A percentile compares a stretch with the other conserved stretches of the same genome.
Conservation (phyloP, 371 early-diverging fungal species). For the Coemansia sp. region DNA sequence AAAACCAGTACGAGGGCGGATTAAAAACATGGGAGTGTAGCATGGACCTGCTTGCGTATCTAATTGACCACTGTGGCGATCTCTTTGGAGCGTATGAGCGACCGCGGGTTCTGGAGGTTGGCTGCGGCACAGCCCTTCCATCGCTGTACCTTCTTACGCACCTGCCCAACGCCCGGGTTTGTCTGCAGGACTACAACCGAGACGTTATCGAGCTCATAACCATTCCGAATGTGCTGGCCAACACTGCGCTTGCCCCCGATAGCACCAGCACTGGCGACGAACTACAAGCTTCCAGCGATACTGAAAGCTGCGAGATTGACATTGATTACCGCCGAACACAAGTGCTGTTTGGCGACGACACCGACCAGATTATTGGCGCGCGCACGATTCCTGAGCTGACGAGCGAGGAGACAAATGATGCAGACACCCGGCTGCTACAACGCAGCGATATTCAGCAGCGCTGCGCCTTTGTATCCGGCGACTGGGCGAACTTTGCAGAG, state of each 20-base stretch:
- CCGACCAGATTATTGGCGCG: slow-evolving; percentile 28
- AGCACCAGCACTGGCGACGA: slow-evolving; percentile 16
- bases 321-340: slow-evolving; percentile 54
- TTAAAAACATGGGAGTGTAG: slow-evolving; percentile 97
- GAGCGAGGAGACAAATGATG: slow-evolving; percentile 25
- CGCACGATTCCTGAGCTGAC: slow-evolving; percentile 44
- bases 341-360: slow-evolving; percentile 27
- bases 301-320: slow-evolving; percentile 58
- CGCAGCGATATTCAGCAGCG: slow-evolving; percentile 42
- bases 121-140: slow-evolving; percentile 90
- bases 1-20: slow-evolving; percentile 91
- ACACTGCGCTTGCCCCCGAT: slow-evolving; percentile 58
- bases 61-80: slow-evolving; percentile 54
- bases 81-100: background rate
- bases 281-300: slow-evolving; percentile 42
- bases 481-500: slow-evolving; percentile 60
- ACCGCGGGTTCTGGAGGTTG: slow-evolving; percentile 61
- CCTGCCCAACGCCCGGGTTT: slow-evolving; percentile 58
- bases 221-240: slow-evolving; percentile 85
- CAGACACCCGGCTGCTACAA: slow-evolving; percentile 25
- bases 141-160: slow-evolving; percentile 69
- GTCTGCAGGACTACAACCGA: slow-evolving; percentile 91
- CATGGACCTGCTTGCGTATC: slow-evolving; percentile 74
- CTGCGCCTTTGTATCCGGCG: slow-evolving; percentile 67
- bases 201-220: slow-evolving; percentile 86